Percentiles rank a stretch among this genome's conserved stretches.
Evolutionary conservation across 441 rosid genomes (phyloP).

Genomic region (Gossypium lobatum): DNA sequence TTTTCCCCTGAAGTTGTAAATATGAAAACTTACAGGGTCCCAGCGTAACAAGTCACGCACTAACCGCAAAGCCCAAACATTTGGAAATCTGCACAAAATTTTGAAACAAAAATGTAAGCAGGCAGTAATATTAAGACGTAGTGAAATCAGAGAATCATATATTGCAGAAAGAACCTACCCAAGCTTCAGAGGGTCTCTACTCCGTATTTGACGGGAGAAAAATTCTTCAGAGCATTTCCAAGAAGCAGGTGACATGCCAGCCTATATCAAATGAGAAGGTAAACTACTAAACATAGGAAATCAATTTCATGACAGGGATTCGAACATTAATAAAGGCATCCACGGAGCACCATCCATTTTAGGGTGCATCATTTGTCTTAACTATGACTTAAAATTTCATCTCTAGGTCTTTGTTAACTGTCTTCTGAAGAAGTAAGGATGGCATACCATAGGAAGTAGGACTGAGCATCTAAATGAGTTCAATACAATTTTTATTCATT

Average conservation of each 20-base stretch:
- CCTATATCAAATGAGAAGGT: conserved; percentile 36
- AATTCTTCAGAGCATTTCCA: conserved; percentile 98
- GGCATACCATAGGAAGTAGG: not conserved
- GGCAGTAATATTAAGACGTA: conserved; percentile 6
- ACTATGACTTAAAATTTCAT: not conserved
- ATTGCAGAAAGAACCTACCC: conserved; percentile 46
- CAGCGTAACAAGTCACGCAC: conserved; percentile 77
- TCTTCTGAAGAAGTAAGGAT: not conserved
- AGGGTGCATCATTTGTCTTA: not conserved
- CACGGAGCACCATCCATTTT: not conserved
- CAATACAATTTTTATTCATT: not conserved
- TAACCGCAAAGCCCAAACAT: conserved; percentile 79
- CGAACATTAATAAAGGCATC: not conserved
- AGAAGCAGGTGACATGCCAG: conserved; percentile 74
- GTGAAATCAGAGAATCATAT: not conserved
- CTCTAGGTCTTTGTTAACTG: not conserved
- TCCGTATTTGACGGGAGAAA: conserved; percentile 70
- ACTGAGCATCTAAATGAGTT: not conserved
- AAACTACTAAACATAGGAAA: conserved; percentile 7
- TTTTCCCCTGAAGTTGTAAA: conserved; percentile 1
- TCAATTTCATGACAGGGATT: conserved; percentile 9
- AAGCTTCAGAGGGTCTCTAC: conserved; percentile 80
- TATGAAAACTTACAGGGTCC: conserved; percentile 68
- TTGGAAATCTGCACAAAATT: conserved; percentile 55
- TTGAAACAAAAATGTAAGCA: not conserved